Conservation (phyloP, 106 monocot genomes). For the Phalaenopsis equestris region DNA sequence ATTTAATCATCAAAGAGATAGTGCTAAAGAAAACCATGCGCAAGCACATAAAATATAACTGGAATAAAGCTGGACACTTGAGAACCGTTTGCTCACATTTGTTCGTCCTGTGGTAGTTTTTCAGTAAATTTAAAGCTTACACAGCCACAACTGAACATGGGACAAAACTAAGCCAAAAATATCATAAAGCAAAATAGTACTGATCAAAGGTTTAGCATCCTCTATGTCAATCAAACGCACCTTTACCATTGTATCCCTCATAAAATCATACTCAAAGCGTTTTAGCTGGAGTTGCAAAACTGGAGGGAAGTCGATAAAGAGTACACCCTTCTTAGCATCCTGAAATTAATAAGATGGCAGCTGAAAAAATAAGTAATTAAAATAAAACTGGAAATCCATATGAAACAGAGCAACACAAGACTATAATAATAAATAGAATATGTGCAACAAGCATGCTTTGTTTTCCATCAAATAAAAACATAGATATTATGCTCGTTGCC, state of each 20-base stretch:
- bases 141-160: too few species aligned
- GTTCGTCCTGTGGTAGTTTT: background rate
- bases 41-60: background rate
- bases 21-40: background rate
- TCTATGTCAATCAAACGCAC: conserved; percentile 30
- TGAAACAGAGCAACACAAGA: background rate
- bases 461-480: background rate
- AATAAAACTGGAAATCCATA: background rate
- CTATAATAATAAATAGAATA: background rate
- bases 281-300: conserved; percentile 95
- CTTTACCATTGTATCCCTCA: conserved; percentile 96
- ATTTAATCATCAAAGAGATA: background rate
- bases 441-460: background rate
- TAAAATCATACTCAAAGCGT: conserved; percentile 97
- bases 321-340: conserved; percentile 96
- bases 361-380: conserved; percentile 1
- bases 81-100: background rate
- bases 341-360: conserved; percentile 21
- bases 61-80: background rate
- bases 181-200: background rate
- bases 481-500: background rate
- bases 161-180: background rate
- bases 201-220: background rate
- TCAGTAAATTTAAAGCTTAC: background rate
- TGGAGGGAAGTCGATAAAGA: conserved; percentile 90